These are phyloP conservation scores for Vaccinium corymbosum DNA, from an alignment of 148 eudicot species.

Conservation along the genomic window DNA sequence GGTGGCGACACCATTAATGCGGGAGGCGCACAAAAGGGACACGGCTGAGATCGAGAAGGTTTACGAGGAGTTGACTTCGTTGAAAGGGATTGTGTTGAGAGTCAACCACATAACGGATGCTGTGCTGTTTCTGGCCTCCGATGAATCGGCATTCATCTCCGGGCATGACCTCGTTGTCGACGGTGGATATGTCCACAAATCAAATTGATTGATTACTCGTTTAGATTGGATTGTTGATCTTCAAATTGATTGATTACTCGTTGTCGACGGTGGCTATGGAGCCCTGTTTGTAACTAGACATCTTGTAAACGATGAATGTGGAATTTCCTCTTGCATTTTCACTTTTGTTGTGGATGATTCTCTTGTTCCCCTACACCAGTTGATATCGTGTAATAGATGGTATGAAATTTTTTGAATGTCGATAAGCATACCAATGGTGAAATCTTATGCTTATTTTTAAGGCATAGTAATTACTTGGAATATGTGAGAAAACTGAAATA, in stretches of 20 bases:
- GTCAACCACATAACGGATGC: constrained; percentile 22
- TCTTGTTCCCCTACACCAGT: too few species aligned
- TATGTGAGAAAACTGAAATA: too few species aligned
- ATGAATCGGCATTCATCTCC: constrained; percentile 21
- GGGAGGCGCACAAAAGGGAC: background rate
- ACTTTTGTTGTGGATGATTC: too few species aligned
- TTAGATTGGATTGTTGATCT: background rate
- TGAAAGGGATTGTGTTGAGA: constrained; percentile 14
- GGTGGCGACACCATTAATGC: constrained; percentile 22
- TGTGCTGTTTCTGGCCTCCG: constrained; percentile 19
- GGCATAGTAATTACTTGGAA: too few species aligned
- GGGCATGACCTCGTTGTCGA: constrained; percentile 25
- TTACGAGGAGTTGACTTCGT: background rate
- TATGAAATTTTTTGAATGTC: too few species aligned
- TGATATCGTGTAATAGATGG: too few species aligned
- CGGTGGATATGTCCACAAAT: constrained; percentile 5
- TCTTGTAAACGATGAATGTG: background rate
- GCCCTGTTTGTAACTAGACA: background rate
- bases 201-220: background rate
- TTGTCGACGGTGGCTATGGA: background rate
- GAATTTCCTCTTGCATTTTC: background rate
- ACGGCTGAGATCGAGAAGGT: constrained; percentile 9
- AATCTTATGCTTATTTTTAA: too few species aligned
- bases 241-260: background rate
- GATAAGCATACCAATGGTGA: too few species aligned